Evolutionary conservation across 768 basidiomycete species (phyloP).

Genomic region (Austroboletus eburneus): DNA sequence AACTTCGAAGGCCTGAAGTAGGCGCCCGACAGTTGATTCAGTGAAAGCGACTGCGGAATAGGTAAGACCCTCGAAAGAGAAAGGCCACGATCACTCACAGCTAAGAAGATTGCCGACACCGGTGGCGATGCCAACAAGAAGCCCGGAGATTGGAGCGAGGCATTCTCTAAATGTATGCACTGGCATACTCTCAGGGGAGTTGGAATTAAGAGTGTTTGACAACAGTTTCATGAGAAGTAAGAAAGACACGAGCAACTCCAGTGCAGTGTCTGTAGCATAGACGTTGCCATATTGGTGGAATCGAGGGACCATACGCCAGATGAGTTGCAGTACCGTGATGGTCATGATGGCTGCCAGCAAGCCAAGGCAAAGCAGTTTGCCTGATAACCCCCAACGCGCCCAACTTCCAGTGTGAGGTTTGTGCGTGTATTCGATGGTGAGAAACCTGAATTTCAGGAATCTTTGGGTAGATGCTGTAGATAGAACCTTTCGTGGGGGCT

Average conservation of each 20-base stretch:
- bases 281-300: conserved; percentile 40
- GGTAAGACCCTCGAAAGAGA: conserved; percentile 9
- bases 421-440: conserved; percentile 12
- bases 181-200: conserved; percentile 35
- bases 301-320: conserved; percentile 51
- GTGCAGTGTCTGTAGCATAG: conserved; percentile 53
- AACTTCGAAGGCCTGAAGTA: conserved; percentile 57
- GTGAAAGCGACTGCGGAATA: conserved; percentile 54
- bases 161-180: conserved; percentile 46
- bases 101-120: conserved; percentile 52
- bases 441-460: conserved; percentile 10
- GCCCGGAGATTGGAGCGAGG: conserved; percentile 45
- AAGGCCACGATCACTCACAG: conserved; percentile 43
- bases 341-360: conserved; percentile 43
- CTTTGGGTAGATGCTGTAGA: conserved; percentile 28
- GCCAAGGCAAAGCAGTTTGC: conserved; percentile 48
- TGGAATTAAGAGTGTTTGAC: conserved; percentile 46
- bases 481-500: conserved; percentile 40
- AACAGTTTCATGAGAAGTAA: conserved; percentile 61
- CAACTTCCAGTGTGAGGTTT: conserved; percentile 56
- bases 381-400: conserved; percentile 58
- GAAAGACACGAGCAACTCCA: conserved; percentile 55
- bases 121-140: conserved; percentile 49
- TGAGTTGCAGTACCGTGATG: conserved; percentile 54
- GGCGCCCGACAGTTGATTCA: conserved; percentile 65